Evolutionary conservation across 2,329 filamentous ascomycete genomes (phyloP).

Genomic region (Aspergillus fumigatus): DNA sequence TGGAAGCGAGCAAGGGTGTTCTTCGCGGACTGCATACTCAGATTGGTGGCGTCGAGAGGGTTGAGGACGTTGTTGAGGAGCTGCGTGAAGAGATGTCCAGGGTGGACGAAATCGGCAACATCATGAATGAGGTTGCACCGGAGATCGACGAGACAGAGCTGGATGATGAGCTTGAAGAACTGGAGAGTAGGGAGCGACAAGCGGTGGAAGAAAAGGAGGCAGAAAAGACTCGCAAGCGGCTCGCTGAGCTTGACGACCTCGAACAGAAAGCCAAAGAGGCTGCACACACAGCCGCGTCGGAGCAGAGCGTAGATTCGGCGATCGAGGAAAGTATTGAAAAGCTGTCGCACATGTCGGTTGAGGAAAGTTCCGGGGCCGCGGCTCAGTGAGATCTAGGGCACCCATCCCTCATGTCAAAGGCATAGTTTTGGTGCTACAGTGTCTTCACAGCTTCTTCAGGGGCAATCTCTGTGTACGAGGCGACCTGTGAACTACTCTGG

Average conservation of each 20-base stretch:
- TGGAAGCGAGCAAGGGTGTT: slow-evolving; percentile 72
- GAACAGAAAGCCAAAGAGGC: slow-evolving; percentile 41
- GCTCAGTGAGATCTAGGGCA: slow-evolving; percentile 14
- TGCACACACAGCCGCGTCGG: slow-evolving; percentile 25
- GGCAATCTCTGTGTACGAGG: background rate
- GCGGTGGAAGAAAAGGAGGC: slow-evolving; percentile 48
- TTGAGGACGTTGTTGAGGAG: slow-evolving; percentile 70
- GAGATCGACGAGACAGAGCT: slow-evolving; percentile 75
- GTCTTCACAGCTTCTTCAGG: background rate
- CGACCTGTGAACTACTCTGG: background rate
- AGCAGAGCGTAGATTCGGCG: slow-evolving; percentile 26
- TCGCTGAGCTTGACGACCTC: slow-evolving; percentile 47
- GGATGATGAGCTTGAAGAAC: slow-evolving; percentile 76
- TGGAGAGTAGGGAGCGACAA: slow-evolving; percentile 59
- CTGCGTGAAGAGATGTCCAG: slow-evolving; percentile 75
- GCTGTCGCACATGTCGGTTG: slow-evolving; percentile 40
- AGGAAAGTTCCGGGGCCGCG: slow-evolving; percentile 23
- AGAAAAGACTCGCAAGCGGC: slow-evolving; percentile 42
- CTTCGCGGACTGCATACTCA: slow-evolving; percentile 69
- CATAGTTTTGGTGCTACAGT: background rate
- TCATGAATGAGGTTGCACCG: slow-evolving; percentile 62
- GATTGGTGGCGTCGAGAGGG: slow-evolving; percentile 69
- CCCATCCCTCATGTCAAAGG: background rate
- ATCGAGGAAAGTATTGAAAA: slow-evolving; percentile 37
- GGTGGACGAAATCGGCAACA: slow-evolving; percentile 74